These are phyloP conservation scores for Erodium trifolium DNA, from an alignment of 441 rosid species.

Conservation along the genomic window DNA sequence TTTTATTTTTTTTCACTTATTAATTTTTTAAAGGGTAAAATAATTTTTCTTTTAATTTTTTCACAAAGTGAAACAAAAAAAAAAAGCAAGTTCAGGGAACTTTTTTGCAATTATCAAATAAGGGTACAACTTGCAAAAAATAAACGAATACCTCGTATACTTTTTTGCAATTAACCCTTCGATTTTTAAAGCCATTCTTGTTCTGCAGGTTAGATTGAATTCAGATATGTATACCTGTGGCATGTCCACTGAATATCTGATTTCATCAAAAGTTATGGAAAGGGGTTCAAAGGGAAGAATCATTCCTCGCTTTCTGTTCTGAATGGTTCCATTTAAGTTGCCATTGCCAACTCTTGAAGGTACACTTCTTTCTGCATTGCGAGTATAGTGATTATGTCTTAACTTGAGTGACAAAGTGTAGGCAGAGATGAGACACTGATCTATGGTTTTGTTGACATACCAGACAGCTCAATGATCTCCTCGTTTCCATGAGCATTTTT, in stretches of 20 bases:
- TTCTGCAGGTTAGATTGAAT: not conserved
- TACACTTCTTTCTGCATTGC: constrained; percentile 4
- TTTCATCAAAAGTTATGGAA: constrained; percentile 51
- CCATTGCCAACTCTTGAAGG: constrained; percentile 19
- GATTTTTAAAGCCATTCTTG: not conserved
- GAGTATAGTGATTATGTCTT: not conserved
- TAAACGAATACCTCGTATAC: too few species aligned
- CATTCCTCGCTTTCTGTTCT: constrained; percentile 52
- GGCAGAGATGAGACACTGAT: not conserved
- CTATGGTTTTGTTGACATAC: constrained; percentile 8
- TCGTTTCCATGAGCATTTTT: constrained; percentile 2
- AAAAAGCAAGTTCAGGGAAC: too few species aligned
- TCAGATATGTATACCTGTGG: constrained; percentile 40
- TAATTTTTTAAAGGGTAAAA: too few species aligned
- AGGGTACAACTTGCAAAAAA: too few species aligned
- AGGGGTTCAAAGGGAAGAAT: constrained; percentile 82
- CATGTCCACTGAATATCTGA: constrained; percentile 62
- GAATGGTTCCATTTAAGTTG: not conserved
- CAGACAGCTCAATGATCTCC: constrained; percentile 29
- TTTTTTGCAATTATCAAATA: too few species aligned
- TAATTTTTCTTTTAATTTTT: too few species aligned
- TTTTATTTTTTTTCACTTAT: too few species aligned
- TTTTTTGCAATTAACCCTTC: not conserved
- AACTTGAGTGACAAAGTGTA: not conserved
- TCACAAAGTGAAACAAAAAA: too few species aligned